Conservation (phyloP, 495 filamentous ascomycete genomes). For the Elasticomyces elasticus region DNA sequence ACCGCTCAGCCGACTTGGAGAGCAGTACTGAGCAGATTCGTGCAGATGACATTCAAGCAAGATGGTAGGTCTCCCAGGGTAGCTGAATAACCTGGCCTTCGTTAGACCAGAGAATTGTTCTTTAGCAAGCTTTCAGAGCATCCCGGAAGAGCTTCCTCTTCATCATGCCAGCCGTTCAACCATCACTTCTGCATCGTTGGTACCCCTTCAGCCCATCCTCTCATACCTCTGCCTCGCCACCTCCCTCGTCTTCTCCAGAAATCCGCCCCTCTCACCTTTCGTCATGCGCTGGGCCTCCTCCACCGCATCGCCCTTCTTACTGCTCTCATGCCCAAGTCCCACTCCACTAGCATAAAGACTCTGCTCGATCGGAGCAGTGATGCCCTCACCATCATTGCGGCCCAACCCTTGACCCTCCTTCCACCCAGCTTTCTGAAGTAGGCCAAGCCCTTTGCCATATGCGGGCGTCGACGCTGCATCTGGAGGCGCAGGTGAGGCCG, state of each 20-base stretch:
- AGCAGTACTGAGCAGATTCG: no score
- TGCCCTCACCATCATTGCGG: slow-evolving; percentile 63
- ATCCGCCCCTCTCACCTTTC: slow-evolving; percentile 47
- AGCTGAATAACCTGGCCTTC: no score
- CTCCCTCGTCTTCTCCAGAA: slow-evolving; percentile 67
- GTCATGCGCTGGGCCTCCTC: slow-evolving; percentile 71
- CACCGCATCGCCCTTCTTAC: slow-evolving; percentile 72
- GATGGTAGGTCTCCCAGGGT: no score
- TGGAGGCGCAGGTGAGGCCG: not conserved
- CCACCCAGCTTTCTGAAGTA: slow-evolving; percentile 91
- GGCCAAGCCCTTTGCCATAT: slow-evolving; percentile 57
- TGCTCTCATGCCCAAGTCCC: slow-evolving; percentile 73
- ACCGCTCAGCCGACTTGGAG: no score
- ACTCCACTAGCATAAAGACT: slow-evolving; percentile 75
- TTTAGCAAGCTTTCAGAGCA: no score
- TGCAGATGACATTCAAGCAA: no score
- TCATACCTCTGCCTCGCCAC: slow-evolving; percentile 2
- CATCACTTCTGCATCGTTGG: no score
- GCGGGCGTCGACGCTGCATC: slow-evolving; percentile 1
- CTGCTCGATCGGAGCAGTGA: slow-evolving; percentile 65
- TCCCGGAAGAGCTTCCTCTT: no score
- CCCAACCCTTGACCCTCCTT: slow-evolving; percentile 70
- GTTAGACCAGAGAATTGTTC: no score
- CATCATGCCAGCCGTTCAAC: no score
- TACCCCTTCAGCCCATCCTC: slow-evolving; percentile 3